These are phyloP conservation scores for Zasmidium citrigriseum DNA, from an alignment of 2,329 filamentous ascomycete genomes.

Conservation along the genomic window DNA sequence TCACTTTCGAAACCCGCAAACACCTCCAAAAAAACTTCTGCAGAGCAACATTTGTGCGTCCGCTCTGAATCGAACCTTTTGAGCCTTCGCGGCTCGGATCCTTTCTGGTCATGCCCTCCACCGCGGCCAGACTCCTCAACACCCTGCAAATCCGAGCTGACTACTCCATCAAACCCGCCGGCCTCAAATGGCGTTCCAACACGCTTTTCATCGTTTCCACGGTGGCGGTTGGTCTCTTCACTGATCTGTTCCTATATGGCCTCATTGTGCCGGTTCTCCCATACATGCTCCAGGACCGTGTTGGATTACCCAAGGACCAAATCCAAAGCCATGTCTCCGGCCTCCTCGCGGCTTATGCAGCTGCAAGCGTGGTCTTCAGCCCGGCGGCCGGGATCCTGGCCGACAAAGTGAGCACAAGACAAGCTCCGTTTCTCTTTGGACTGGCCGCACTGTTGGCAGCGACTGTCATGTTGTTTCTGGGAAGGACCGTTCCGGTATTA, in stretches of 20 bases:
- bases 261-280: constrained; percentile 61
- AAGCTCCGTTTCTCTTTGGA: constrained; percentile 60
- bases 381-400: constrained; percentile 57
- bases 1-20: no score
- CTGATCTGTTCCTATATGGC: constrained; percentile 62
- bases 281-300: constrained; percentile 56
- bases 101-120: not conserved
- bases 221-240: constrained; percentile 58
- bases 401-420: constrained; percentile 55
- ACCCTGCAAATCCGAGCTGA: constrained; percentile 38
- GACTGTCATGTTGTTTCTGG: constrained; percentile 57
- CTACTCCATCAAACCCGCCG: constrained; percentile 34
- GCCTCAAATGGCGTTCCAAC: constrained; percentile 58
- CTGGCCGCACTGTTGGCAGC: constrained; percentile 54
- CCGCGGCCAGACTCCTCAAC: constrained; percentile 27
- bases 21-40: no score
- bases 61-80: not conserved
- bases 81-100: no score
- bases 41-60: no score
- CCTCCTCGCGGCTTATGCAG: constrained; percentile 58
- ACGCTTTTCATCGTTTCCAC: constrained; percentile 61
- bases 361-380: constrained; percentile 53
- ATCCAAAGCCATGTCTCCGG: constrained; percentile 56
- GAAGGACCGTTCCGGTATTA: constrained; percentile 50
- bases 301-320: constrained; percentile 49